Conservation (phyloP, 2,329 filamentous ascomycete species). For the Neonectria sp. region DNA sequence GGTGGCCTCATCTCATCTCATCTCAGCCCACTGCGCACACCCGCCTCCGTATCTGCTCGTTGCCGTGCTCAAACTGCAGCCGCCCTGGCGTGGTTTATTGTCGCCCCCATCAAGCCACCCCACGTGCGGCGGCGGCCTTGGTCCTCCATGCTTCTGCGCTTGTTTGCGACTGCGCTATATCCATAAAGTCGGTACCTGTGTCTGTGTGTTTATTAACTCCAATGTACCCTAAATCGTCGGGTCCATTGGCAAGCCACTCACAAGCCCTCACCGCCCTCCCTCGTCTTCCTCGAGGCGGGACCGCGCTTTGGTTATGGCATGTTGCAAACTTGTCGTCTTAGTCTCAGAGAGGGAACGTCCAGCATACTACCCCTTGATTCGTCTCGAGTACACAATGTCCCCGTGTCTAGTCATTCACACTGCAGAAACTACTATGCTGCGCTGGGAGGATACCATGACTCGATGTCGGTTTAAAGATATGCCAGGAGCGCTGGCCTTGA, state of each 20-base stretch:
- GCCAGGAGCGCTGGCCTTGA: conserved; percentile 27
- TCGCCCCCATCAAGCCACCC: conserved; percentile 27
- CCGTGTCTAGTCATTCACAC: neutral
- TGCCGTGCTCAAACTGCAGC: neutral
- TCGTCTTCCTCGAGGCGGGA: neutral
- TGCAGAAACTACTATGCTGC: neutral
- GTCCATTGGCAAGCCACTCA: neutral
- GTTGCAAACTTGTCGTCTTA: neutral
- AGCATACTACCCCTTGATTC: neutral
- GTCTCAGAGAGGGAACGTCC: too few species aligned
- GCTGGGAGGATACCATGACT: conserved; percentile 15
- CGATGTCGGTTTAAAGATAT: conserved; percentile 30
- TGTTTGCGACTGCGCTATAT: too few species aligned
- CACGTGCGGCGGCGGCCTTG: conserved; percentile 21
- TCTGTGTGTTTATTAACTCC: neutral
- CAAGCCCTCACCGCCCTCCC: neutral
- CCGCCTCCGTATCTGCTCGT: conserved; percentile 37
- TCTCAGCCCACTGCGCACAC: conserved; percentile 42
- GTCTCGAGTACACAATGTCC: too few species aligned
- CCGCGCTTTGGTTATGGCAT: neutral
- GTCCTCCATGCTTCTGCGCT: conserved; percentile 20
- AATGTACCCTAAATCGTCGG: neutral
- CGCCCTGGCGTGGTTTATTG: conserved; percentile 22
- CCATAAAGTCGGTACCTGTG: too few species aligned
- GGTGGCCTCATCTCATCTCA: conserved; percentile 27